A percentile compares a stretch with the other conserved stretches of the same genome.
Conservation (phyloP, 2,329 filamentous ascomycete genomes). For the Graphium sp. region DNA sequence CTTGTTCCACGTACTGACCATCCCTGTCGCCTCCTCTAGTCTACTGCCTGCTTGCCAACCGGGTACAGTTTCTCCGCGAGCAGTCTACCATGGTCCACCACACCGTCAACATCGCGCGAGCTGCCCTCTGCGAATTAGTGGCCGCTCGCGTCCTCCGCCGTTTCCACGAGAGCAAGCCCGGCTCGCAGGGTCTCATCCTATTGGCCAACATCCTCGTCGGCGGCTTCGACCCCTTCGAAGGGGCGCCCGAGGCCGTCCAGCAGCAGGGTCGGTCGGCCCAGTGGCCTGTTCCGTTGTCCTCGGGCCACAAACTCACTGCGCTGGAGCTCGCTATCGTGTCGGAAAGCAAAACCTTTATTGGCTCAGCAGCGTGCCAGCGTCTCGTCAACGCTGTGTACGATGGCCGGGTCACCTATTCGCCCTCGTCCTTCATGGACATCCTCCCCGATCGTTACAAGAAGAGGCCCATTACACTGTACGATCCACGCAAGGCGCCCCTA, state of each 20-base stretch:
- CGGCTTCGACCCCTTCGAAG: constrained; percentile 74
- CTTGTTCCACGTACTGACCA: constrained; percentile 1
- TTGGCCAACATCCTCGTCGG: constrained; percentile 68
- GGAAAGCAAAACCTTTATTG: constrained; percentile 64
- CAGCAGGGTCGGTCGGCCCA: constrained; percentile 13
- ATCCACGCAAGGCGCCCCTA: constrained; percentile 56
- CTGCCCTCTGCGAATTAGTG: constrained; percentile 64
- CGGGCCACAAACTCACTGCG: constrained; percentile 50
- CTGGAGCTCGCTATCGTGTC: constrained; percentile 72
- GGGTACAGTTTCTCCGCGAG: constrained; percentile 63
- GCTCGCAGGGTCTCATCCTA: constrained; percentile 51
- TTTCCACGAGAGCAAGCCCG: constrained; percentile 63
- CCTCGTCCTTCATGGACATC: constrained; percentile 66
- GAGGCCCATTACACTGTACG: constrained; percentile 66
- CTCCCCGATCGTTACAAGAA: constrained; percentile 77
- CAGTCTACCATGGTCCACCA: constrained; percentile 64
- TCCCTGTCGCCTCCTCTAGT: constrained; percentile 27
- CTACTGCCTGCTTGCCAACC: constrained; percentile 71
- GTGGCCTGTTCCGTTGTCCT: constrained; percentile 23
- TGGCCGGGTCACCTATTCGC: constrained; percentile 67
- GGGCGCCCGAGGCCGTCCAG: constrained; percentile 52
- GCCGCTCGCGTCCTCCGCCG: constrained; percentile 62
- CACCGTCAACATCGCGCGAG: constrained; percentile 65
- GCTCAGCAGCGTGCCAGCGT: constrained; percentile 55
- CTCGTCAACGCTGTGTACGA: constrained; percentile 65